phyloP scores from a whole-genome alignment of 768 basidiomycete genomes.

The Tephrocybe sp. region DNA sequence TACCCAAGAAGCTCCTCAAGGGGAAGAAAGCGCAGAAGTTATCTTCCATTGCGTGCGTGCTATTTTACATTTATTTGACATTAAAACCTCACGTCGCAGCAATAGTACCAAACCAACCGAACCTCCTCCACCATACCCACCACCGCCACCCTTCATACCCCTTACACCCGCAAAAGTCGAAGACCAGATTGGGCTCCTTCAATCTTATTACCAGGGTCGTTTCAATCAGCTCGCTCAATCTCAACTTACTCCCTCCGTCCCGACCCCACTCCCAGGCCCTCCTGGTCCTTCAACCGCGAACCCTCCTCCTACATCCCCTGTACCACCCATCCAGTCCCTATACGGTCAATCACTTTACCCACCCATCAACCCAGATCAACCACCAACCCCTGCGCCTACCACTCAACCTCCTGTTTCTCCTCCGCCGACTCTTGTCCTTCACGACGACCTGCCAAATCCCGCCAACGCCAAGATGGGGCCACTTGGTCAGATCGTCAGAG shows the following conservation, averaged over 20 bases:
- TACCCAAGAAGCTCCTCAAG: constrained; percentile 77
- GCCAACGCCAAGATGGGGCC: constrained; percentile 75
- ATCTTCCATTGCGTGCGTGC: constrained; percentile 47
- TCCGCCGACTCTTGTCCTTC: constrained; percentile 35
- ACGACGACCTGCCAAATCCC: constrained; percentile 61
- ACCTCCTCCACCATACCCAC: constrained; percentile 81
- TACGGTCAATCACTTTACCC: constrained; percentile 9
- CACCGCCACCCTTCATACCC: constrained; percentile 77
- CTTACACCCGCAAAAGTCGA: constrained; percentile 65
- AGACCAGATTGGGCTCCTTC: constrained; percentile 83
- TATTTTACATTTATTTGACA: background rate
- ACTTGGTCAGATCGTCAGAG: constrained; percentile 68
- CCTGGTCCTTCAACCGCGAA: constrained; percentile 15
- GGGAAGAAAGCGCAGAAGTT: constrained; percentile 51
- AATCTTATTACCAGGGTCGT: constrained; percentile 64
- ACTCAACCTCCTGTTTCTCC: background rate
- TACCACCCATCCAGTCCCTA: background rate
- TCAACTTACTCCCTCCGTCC: constrained; percentile 21
- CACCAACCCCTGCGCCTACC: background rate
- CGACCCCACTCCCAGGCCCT: constrained; percentile 15
- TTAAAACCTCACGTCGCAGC: background rate
- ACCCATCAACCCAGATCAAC: background rate
- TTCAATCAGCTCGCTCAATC: constrained; percentile 40
- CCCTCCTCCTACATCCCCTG: constrained; percentile 4
- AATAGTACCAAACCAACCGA: constrained; percentile 62